Evolutionary conservation across 345 rosid species (phyloP).

Genomic region (Punica granatum): DNA sequence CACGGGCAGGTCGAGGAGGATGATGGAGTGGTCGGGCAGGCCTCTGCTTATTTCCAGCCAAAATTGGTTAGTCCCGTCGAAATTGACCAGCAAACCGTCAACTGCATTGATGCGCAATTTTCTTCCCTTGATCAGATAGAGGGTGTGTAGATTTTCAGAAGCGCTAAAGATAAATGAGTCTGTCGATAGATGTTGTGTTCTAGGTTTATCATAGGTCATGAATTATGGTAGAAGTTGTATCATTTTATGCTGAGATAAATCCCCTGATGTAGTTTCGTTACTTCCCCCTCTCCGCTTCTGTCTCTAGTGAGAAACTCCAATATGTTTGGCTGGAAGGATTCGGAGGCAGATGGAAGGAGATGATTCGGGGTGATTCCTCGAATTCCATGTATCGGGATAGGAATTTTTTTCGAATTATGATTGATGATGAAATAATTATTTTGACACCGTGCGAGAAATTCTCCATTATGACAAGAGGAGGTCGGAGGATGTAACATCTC

Average conservation of each 20-base stretch:
- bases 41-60: conserved; percentile 17
- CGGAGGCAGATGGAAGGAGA: too few species aligned
- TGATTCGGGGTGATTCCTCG: too few species aligned
- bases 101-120: conserved; percentile 35
- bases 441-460: too few species aligned
- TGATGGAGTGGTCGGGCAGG: conserved; percentile 16
- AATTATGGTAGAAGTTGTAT: background rate
- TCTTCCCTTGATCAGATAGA: conserved; percentile 44
- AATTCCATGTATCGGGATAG: too few species aligned
- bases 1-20: conserved; percentile 18
- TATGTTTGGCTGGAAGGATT: too few species aligned
- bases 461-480: too few species aligned
- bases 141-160: conserved; percentile 16
- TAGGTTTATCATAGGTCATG: background rate
- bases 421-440: too few species aligned
- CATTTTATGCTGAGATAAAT: background rate
- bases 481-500: too few species aligned
- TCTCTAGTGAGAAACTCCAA: too few species aligned
- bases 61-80: conserved; percentile 34
- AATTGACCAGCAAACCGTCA: conserved; percentile 51
- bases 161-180: background rate
- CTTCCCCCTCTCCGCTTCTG: too few species aligned
- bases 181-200: background rate
- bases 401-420: too few species aligned
- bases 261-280: background rate